These are phyloP conservation scores for Pisolithus sp. DNA, from an alignment of 768 basidiomycete species.

Conservation along the genomic window DNA sequence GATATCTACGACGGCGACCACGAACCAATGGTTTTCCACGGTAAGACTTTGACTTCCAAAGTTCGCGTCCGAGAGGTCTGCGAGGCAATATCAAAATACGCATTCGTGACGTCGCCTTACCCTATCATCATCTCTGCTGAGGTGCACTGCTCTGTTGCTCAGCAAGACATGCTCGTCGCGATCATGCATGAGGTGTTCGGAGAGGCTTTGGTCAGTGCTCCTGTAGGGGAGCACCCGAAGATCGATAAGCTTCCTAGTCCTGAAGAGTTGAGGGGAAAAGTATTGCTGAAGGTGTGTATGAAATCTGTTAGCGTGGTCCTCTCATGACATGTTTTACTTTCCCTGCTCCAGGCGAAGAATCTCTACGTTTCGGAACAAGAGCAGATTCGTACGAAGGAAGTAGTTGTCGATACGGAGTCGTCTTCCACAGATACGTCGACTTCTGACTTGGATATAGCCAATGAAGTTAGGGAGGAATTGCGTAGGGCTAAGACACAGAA, in stretches of 20 bases:
- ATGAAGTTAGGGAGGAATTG: slow-evolving; percentile 23
- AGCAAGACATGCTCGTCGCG: slow-evolving; percentile 72
- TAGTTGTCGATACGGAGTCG: slow-evolving; percentile 35
- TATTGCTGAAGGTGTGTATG: slow-evolving; percentile 72
- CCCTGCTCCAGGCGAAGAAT: slow-evolving; percentile 60
- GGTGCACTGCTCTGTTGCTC: slow-evolving; percentile 71
- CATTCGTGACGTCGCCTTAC: slow-evolving; percentile 84
- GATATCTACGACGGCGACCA: slow-evolving; percentile 87
- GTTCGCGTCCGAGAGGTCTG: slow-evolving; percentile 78
- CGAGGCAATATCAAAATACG: slow-evolving; percentile 80
- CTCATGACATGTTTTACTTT: background rate
- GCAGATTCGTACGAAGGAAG: slow-evolving; percentile 25
- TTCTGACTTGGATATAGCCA: slow-evolving; percentile 22
- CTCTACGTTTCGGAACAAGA: slow-evolving; percentile 46
- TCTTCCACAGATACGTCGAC: slow-evolving; percentile 37
- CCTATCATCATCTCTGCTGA: slow-evolving; percentile 93
- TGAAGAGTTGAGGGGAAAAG: slow-evolving; percentile 65
- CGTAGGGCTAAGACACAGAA: slow-evolving; percentile 22
- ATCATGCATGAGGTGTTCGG: slow-evolving; percentile 69
- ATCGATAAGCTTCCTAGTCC: slow-evolving; percentile 74
- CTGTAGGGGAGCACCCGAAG: slow-evolving; percentile 41
- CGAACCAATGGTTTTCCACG: slow-evolving; percentile 85
- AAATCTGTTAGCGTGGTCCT: background rate
- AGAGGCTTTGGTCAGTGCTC: slow-evolving; percentile 41
- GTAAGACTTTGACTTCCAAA: slow-evolving; percentile 81